Base-by-base conservation (phyloP, 169 alveolate genomes). In the Neospora caninum region DNA sequence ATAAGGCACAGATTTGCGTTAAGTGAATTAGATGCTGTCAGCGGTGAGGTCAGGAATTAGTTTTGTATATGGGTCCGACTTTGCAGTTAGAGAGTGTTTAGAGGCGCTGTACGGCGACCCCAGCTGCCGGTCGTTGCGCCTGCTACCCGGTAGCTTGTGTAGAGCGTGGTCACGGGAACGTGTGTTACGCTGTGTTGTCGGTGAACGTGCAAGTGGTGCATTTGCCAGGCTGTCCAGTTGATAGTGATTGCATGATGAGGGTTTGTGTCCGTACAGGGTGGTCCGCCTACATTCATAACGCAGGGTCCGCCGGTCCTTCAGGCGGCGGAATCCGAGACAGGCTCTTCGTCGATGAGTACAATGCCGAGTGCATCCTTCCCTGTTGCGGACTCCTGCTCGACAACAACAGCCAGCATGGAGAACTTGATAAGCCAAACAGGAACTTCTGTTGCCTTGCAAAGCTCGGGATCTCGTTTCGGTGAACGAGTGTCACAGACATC, bases 331-430 rank as follows among this genome's bases (percentile, higher is more conserved):
- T 36, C 39, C 29, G 86, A n/a, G 31, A n/a, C 86, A 16, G n/a
- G 45, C 42, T n/a, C 86, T 16, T 36, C 86, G 86, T 36, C 39
- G 29, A 78, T 78, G 39, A 38, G 45, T 36, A 38, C 49, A n/a
- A 7, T 78, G 86, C 86, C 39, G 86, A 78, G 49, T 20, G 39
- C 86, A 38, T 29, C 86, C 49, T 78, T 25, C 42, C 31, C 86
- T 38, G 86, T 38, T 20, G 39, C n/a, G 86, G 86, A 78, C 86
- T 78, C 49, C 13, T 78, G 86, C n/a, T 78, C 86, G 29, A 78
- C 86, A 16, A 78, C 86, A 16, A 78, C 45, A 38, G 45, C 39
- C 45, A 78, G 86, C 45, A 78, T 78, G 86, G 86, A 78, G 86
- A 78, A 78, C 86, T n/a, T 78, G 42, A n/a, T 78, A n/a, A 38